Base-by-base conservation (phyloP, 768 basidiomycete species). In the Tricholoma matsutake region DNA sequence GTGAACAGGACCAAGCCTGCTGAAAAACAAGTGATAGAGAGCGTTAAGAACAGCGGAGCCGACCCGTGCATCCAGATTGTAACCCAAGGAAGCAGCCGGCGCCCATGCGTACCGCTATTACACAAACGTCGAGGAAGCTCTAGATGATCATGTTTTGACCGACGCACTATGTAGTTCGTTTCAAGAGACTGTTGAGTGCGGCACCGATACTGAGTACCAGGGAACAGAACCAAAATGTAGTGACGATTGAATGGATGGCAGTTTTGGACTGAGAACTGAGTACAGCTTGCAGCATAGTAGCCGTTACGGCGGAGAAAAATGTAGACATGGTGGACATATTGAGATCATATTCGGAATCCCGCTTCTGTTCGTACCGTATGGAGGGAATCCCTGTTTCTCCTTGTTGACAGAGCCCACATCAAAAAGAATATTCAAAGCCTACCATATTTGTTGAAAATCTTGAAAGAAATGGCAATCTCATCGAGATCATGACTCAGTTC, bases 251-350 rank as follows among this genome's bases (percentile, higher is more conserved):
- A n/a, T 58, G 56, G 11, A 52, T 11, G 9, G 35, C 13, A 20
- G 31, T 35, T 16, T 35, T 32, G 9, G 29, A 14, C 53, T 54
- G 29, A 34, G 47, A 34, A 20, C 43, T 56, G 49, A 59, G 25
- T 11, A 67, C 66, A 18, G 61, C 65, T 55, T 67, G 64, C 16
- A 72, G 57, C 11, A 47, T 68, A 6, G 65, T 68, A 20, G 70
- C 72, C 8, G 71, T 72, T 14, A 73, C 73, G 4, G 67, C 72
- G 0, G 73, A 73, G 59, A 74, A 73, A 54, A 74, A 71, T 9
- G 69, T 72, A 1, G 71, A 63, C 4, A 67, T 61, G 5, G 69
- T 67, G 2, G 66, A 62, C 18, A 72, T 41, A 18, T 60, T 65
- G 6, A 61, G 32, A 28, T 65, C 29, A 11, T 57, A 53, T 14